These are phyloP conservation scores for Pichia sp. DNA, from an alignment of 1,139 yeast genomes.

Conservation along the genomic window DNA sequence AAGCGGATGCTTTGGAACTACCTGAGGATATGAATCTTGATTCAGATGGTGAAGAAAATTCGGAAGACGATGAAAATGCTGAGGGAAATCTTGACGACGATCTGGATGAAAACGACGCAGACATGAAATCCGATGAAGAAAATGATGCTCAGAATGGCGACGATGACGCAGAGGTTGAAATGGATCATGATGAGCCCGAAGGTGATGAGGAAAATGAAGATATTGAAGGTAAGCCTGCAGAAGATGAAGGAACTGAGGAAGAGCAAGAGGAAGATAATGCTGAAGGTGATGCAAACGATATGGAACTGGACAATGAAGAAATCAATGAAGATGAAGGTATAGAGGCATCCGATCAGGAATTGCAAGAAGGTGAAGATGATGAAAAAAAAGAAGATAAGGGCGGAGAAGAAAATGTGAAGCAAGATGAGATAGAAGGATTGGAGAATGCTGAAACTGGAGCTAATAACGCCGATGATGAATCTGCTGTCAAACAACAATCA, in stretches of 20 bases:
- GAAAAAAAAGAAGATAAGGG: slow-evolving; percentile 38
- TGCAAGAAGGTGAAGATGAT: slow-evolving; percentile 23
- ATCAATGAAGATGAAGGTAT: slow-evolving; percentile 28
- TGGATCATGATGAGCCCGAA: slow-evolving; percentile 33
- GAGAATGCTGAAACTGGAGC: slow-evolving; percentile 37
- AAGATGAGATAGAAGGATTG: slow-evolving; percentile 39
- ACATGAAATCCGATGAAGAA: slow-evolving; percentile 33
- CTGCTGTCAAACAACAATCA: slow-evolving; percentile 69
- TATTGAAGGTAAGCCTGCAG: slow-evolving; percentile 32
- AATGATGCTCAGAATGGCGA: slow-evolving; percentile 26
- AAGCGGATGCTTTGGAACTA: slow-evolving; percentile 72
- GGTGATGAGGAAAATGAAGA: slow-evolving; percentile 28
- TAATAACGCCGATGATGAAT: slow-evolving; percentile 52
- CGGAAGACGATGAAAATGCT: slow-evolving; percentile 38
- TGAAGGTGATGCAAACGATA: slow-evolving; percentile 31
- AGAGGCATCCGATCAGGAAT: slow-evolving; percentile 31
- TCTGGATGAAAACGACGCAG: slow-evolving; percentile 22
- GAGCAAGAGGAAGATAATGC: slow-evolving; percentile 19
- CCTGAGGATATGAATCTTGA: slow-evolving; percentile 87
- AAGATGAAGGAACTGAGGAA: slow-evolving; percentile 29
- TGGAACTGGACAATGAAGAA: slow-evolving; percentile 25
- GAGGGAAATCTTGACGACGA: slow-evolving; percentile 30
- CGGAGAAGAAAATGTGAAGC: slow-evolving; percentile 34
- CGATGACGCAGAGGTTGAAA: slow-evolving; percentile 32
- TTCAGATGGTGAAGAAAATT: slow-evolving; percentile 56